Conservation (phyloP, 1,284 basidiomycete species). For the Leccinum olivaceoglutinosum region DNA sequence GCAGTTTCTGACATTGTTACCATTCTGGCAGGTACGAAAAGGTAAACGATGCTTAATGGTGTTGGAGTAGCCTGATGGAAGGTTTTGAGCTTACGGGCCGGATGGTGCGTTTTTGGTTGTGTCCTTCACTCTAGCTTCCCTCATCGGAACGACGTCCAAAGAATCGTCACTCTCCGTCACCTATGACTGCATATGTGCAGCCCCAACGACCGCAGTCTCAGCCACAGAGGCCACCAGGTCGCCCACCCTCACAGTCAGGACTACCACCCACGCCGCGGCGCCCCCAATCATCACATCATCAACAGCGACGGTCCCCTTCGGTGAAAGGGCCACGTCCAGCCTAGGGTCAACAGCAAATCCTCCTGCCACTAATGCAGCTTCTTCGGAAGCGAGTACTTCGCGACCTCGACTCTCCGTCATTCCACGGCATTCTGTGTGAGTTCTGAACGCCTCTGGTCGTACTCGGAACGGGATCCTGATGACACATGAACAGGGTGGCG, state of each 20-base stretch:
- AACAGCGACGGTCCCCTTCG: slow-evolving; percentile 30
- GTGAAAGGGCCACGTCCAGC: slow-evolving; percentile 33
- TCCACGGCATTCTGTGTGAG: slow-evolving; percentile 27
- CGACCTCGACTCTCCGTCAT: slow-evolving; percentile 23
- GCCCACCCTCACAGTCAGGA: slow-evolving; percentile 32
- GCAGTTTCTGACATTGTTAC: too few species aligned
- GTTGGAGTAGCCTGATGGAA: background rate
- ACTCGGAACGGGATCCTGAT: slow-evolving; percentile 10
- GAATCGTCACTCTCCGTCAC: slow-evolving; percentile 38
- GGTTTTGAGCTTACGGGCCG: background rate
- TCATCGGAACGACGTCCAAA: slow-evolving; percentile 11
- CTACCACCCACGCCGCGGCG: slow-evolving; percentile 33
- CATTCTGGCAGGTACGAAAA: too few species aligned
- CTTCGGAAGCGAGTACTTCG: slow-evolving; percentile 26
- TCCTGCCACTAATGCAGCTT: slow-evolving; percentile 13
- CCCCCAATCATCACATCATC: slow-evolving; percentile 31
- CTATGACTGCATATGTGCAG: slow-evolving; percentile 31
- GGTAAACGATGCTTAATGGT: background rate
- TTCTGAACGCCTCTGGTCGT: slow-evolving; percentile 4
- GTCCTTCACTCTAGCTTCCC: background rate
- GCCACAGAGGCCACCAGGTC: slow-evolving; percentile 37
- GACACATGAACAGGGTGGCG: slow-evolving; percentile 20
- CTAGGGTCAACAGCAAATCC: slow-evolving; percentile 22
- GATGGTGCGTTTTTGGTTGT: background rate
- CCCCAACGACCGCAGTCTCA: slow-evolving; percentile 47